Percentiles rank a stretch among this genome's conserved stretches.
Conservation (phyloP, 2,329 filamentous ascomycete species). For the Pyrenochaeta sp. region DNA sequence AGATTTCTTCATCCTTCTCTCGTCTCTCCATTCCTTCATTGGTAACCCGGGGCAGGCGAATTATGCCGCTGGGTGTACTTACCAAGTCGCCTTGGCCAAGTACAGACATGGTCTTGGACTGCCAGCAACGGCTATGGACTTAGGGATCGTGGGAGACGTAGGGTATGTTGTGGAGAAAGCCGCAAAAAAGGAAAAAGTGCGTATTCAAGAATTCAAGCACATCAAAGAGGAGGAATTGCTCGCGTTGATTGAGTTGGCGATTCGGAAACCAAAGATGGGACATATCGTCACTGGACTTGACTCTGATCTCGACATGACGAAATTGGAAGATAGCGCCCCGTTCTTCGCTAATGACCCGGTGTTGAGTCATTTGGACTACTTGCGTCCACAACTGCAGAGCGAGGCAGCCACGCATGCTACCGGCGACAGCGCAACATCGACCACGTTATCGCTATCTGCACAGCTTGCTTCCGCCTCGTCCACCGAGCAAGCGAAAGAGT, state of each 20-base stretch:
- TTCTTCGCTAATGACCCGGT: conserved; percentile 17
- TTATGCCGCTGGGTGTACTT: conserved; percentile 35
- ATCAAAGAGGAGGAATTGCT: conserved; percentile 17
- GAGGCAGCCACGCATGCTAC: background rate
- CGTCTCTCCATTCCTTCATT: conserved; percentile 26
- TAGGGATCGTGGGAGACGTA: conserved; percentile 23
- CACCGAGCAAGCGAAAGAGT: background rate
- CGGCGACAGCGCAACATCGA: background rate
- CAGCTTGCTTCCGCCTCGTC: conserved; percentile 10
- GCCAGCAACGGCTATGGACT: conserved; percentile 16
- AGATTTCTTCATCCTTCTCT: conserved; percentile 35
- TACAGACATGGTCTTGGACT: conserved; percentile 14
- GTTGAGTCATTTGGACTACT: conserved; percentile 13
- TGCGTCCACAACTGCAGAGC: conserved; percentile 14
- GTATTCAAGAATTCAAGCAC: conserved; percentile 17
- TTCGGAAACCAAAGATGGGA: conserved; percentile 9
- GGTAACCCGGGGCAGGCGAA: conserved; percentile 33
- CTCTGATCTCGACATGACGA: background rate
- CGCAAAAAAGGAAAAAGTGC: conserved; percentile 4
- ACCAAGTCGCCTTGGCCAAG: conserved; percentile 27
- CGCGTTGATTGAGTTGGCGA: conserved; percentile 14
- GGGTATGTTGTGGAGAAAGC: conserved; percentile 28
- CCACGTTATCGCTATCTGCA: conserved; percentile 2
- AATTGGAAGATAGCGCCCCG: background rate
- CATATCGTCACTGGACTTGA: conserved; percentile 18